Evolutionary conservation across 2,329 filamentous ascomycete genomes (phyloP).

Genomic region (Bipolaris sorokiniana): DNA sequence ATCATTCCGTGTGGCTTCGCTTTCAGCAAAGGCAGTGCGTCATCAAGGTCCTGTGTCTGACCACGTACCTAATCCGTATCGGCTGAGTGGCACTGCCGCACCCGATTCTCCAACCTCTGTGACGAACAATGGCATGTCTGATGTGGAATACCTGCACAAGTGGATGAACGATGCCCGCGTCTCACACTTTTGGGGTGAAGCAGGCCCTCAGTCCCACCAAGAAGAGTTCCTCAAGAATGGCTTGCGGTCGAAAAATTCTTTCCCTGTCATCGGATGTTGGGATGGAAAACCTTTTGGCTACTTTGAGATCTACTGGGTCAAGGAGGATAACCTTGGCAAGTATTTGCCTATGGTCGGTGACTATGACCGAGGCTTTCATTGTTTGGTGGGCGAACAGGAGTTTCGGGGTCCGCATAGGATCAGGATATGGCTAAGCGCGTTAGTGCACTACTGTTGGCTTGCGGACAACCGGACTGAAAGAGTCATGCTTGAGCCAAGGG

Average conservation of each 20-base stretch:
- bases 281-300: constrained; percentile 95
- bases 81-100: constrained; percentile 50
- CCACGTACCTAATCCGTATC: constrained; percentile 25
- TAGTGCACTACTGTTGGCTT: constrained; percentile 85
- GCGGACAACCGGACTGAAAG: constrained; percentile 81
- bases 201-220: constrained; percentile 61
- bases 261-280: constrained; percentile 92
- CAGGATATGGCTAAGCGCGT: constrained; percentile 77
- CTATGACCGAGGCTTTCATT: constrained; percentile 87
- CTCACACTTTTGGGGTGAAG: constrained; percentile 80
- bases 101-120: constrained; percentile 57
- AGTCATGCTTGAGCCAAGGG: constrained; percentile 84
- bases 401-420: constrained; percentile 80
- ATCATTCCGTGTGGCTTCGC: constrained; percentile 82
- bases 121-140: constrained; percentile 52
- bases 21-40: constrained; percentile 67
- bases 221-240: constrained; percentile 71
- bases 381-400: constrained; percentile 90
- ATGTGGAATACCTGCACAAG: constrained; percentile 73
- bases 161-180: constrained; percentile 93
- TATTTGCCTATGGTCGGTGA: constrained; percentile 72
- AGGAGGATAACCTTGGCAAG: constrained; percentile 80
- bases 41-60: constrained; percentile 64
- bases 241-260: constrained; percentile 74
- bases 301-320: constrained; percentile 98